Percentiles rank a stretch among this genome's conserved stretches.
Evolutionary conservation across 805 yeast genomes (phyloP).

Genomic region (Starmerella bacillaris): DNA sequence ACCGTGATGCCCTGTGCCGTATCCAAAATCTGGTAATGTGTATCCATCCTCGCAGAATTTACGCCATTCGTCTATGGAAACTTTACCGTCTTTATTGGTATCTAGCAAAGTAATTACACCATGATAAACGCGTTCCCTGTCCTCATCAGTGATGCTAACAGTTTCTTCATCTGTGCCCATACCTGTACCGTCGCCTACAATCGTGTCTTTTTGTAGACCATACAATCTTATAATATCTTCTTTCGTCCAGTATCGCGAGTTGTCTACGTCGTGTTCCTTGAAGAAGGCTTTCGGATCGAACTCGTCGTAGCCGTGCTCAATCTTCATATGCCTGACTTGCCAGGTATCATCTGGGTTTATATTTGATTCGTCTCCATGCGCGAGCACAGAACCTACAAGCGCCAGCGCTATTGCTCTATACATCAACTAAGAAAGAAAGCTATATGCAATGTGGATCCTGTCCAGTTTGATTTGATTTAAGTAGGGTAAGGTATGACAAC

Average conservation of each 20-base stretch:
- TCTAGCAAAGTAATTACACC: constrained; percentile 46
- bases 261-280: constrained; percentile 49
- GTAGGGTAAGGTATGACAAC: too few relatives aligned
- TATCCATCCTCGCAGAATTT: constrained; percentile 43
- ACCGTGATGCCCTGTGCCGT: constrained; percentile 86
- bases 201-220: constrained; percentile 54
- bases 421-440: too few relatives aligned
- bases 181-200: constrained; percentile 80
- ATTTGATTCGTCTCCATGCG: not conserved
- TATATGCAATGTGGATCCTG: too few relatives aligned
- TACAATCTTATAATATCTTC: constrained; percentile 66
- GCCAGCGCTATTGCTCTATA: not conserved
- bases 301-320: constrained; percentile 63
- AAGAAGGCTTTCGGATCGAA: constrained; percentile 65
- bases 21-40: constrained; percentile 75
- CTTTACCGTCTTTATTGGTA: constrained; percentile 42
- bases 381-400: not conserved
- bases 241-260: constrained; percentile 36
- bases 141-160: constrained; percentile 35
- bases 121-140: constrained; percentile 34
- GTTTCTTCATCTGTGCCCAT: constrained; percentile 61
- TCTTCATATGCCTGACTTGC: constrained; percentile 55
- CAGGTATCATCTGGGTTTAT: constrained; percentile 16
- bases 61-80: constrained; percentile 54
- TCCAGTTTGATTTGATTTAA: too few relatives aligned